Evolutionary conservation across 805 yeast species (phyloP).

Genomic region (Monosporozyma unispora): DNA sequence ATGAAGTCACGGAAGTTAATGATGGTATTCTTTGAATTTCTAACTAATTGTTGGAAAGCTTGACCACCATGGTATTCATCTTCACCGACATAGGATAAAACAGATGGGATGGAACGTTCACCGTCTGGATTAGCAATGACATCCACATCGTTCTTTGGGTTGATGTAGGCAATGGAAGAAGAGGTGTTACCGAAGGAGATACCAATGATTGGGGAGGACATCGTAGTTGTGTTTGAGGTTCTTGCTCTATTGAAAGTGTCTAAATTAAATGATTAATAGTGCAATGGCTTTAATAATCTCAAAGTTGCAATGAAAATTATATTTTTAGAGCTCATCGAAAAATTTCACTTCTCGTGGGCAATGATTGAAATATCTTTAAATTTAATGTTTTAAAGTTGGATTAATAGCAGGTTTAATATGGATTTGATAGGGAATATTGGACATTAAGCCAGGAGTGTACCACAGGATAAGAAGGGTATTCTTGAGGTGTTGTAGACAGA

Average conservation of each 20-base stretch:
- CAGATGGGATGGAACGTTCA: slow-evolving; percentile 92
- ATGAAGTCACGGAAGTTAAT: slow-evolving; percentile 88
- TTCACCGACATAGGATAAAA: slow-evolving; percentile 80
- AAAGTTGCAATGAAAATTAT: no score
- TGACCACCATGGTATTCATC: slow-evolving; percentile 98
- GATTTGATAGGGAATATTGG: background rate
- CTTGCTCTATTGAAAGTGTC: background rate
- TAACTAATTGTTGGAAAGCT: slow-evolving; percentile 83
- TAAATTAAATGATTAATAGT: no score
- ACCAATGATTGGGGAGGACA: slow-evolving; percentile 63
- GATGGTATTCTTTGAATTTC: slow-evolving; percentile 82
- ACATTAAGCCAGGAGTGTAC: no score
- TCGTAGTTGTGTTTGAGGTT: slow-evolving; percentile 3
- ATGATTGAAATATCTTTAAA: background rate
- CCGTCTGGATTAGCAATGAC: slow-evolving; percentile 99
- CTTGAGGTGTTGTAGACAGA: background rate
- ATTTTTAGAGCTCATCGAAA: slow-evolving; percentile 1
- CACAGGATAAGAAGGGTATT: background rate
- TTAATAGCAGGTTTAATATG: background rate
- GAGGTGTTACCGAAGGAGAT: slow-evolving; percentile 94
- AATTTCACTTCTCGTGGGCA: background rate
- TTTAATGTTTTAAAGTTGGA: background rate
- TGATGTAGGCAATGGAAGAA: slow-evolving; percentile 89
- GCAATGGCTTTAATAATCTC: no score
- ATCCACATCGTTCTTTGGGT: slow-evolving; percentile 73